Evolutionary conservation across 208 protist genomes (phyloP), one percentile per base, ranked within the genome.

Genomic region (Leishmania amazonensis): DNA sequence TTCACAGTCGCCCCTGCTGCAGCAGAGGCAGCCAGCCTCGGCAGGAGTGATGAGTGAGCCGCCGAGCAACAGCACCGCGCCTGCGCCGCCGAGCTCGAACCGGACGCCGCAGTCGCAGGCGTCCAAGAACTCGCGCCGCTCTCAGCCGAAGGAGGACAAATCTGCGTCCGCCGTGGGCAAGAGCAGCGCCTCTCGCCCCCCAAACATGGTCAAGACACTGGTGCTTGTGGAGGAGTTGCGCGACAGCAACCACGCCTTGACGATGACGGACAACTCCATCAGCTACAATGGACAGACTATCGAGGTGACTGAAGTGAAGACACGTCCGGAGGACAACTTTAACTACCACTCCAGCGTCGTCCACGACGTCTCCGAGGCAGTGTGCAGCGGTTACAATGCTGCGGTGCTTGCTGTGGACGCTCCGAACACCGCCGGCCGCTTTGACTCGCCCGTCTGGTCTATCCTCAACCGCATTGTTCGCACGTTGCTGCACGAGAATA

Each of bases 371-470:
- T 81, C 85, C 38, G 81, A 91, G 77, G 77, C 84, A 21, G 90
- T 91, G n/a, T 94, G 89, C 81, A 62, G 83, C 31, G 91, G 93
- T 38, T 92, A 86, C 83, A 95, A 95, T 78, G 87, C 89, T 31
- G 83, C 93, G 21, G 86, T 95, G 49, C 83, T 96, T 9, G 91
- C 90, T 28, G 81, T 87, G 57, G 93, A 96, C 80, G 85, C 87
- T 3, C 85, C 89, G 6, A 93, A 95, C 84, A 85, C 90, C 3
- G 79, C 82, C 2, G 71, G 76, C 45, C 82, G 90, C 72, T 94
- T 94, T 70, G 76, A 87, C 21, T 96, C 93, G 1, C 90, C 90
- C 17, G 92, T 94, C 17, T 95, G 91, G 92, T 87, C 88, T 53
- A 89, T 87, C 75, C 81, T 95, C 67, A 90, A 87, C 67, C 90